These are phyloP conservation scores for Wickerhamomyces bisporus DNA, from an alignment of 805 yeast species.

Conservation along the genomic window DNA sequence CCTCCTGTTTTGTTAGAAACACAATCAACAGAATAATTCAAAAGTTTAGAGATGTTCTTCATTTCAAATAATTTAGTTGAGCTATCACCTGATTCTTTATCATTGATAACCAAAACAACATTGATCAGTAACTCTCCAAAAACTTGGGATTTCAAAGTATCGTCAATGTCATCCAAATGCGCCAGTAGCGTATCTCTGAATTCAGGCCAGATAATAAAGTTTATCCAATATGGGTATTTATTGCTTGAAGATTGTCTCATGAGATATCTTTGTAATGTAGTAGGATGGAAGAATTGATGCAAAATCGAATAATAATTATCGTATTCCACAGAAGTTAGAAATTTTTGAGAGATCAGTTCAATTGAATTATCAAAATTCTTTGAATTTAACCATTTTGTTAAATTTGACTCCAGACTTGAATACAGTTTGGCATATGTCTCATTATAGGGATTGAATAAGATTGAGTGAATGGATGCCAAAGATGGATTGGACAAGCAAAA, in stretches of 20 bases:
- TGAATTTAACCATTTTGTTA: background rate
- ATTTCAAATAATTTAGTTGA: background rate
- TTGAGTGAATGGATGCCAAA: constrained; percentile 7
- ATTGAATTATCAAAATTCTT: background rate
- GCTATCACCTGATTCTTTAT: background rate
- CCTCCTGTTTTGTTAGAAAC: background rate
- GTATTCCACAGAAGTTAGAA: background rate
- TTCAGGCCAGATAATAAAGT: constrained; percentile 13
- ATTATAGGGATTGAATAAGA: constrained; percentile 10
- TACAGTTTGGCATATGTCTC: background rate
- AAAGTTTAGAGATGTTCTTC: background rate
- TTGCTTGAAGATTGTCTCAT: constrained; percentile 2
- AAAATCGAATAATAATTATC: constrained; percentile 2
- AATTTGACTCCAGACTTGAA: background rate
- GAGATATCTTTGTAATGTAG: constrained; percentile 8
- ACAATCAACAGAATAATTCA: background rate
- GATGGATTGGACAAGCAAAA: constrained; percentile 8
- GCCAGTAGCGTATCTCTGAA: constrained; percentile 7
- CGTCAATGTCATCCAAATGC: constrained; percentile 5
- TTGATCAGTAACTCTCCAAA: constrained; percentile 9
- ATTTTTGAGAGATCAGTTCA: background rate
- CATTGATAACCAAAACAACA: constrained; percentile 6
- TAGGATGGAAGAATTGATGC: constrained; percentile 12
- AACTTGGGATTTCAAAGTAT: constrained; percentile 1
- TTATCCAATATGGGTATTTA: constrained; percentile 13